Base-by-base conservation (phyloP, 2,329 filamentous ascomycete genomes). In the Penicillium aurantiogriseum region DNA sequence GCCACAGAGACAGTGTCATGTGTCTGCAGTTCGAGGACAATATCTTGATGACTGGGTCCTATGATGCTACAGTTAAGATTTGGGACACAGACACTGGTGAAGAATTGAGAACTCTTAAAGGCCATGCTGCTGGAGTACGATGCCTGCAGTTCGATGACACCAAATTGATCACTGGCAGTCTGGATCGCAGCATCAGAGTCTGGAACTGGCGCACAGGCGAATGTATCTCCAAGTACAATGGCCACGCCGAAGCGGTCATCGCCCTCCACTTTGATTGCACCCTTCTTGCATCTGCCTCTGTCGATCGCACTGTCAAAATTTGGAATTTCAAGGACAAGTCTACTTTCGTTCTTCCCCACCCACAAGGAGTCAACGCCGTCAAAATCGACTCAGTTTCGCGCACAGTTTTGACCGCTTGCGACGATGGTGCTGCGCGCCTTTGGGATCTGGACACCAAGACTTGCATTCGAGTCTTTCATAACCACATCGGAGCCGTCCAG, bases 161-260 rank as follows among this genome's bases (percentile, higher is more conserved):
- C 54, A 95, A 95, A 69, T 82, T 99, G 58, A 92, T 97, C 71
- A 95, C 89, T 56, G 94, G 92, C 51, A 92, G 90, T 70, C 81
- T 97, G 55, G 94, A 97, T 73, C 84, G 86, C 48, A 96, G 88
- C 5, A 84, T 99, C 67, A 92, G 90, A 71, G 86, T 99, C 35
- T 99, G 94, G 94, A 96, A 99, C 71, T 97, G 92, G 92, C 85
- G 89, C 60, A 97, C 91, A 0, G 94, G 94, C 46, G 85, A 91
- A 67, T 92, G 91, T 66, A 83, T 97, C 56, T 89, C 88, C 48
- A 96, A 89, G 0, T 87, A 96, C 54, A 83, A 84, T 13, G 89
- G 88, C 23, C 94, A 97, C 70, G 85, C 82, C 19, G 88, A 87
- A 36, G 92, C 92, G 13, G 89, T 99, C 27, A 88, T 97, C 62